Evolutionary conservation across 179 eudicot genomes (phyloP), one percentile per base, ranked within the genome.

Genomic region (Nepenthes alata): DNA sequence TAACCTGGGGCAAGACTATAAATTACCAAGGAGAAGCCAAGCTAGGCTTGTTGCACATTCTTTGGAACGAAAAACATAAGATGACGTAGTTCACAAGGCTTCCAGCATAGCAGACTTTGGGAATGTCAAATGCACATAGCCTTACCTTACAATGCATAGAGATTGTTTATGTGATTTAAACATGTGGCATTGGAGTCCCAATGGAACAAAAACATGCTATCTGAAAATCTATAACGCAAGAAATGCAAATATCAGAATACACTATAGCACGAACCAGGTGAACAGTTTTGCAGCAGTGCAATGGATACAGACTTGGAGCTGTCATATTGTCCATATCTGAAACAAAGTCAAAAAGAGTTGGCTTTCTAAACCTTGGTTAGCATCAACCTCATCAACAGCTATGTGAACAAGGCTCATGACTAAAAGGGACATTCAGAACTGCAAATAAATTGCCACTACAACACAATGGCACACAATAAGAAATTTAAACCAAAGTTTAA

Each of bases 241-340:
- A 61, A 13, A 56, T 11, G 48, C 47, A 35, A 47, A 47, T 35
- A 57, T 55, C 16, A 41, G 12, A 47, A 37, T 41, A 47, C 12
- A n/a, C 11, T 61, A 45, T 37, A 65, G 67, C 69, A 82, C 96
- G 49, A 67, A 91, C 98, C 88, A 91, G 73, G 80, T 91, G 96
- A 66, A 91, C 66, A 56, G 84, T 83, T 78, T 91, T 91, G 83
- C 89, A 80, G 53, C 81, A 87, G 69, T 85, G 96, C 78, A 82
- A 68, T 3, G 97, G 97, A 71, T 75, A 91, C 76, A 91, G 36
- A 73, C 83, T 70, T 45, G 75, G 86, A 67, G 76, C 53, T 58
- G 57, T 77, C 67, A 73, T 69, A 53, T 38, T 70, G 65, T 88
- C 96, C 97, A 91, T 91, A 41, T 55, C 82, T 77, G 73, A 63